A percentile compares a stretch with the other conserved stretches of the same genome.
Conservation (phyloP, 352 stramenopile genomes). For the Globisporangium camurandrum region DNA sequence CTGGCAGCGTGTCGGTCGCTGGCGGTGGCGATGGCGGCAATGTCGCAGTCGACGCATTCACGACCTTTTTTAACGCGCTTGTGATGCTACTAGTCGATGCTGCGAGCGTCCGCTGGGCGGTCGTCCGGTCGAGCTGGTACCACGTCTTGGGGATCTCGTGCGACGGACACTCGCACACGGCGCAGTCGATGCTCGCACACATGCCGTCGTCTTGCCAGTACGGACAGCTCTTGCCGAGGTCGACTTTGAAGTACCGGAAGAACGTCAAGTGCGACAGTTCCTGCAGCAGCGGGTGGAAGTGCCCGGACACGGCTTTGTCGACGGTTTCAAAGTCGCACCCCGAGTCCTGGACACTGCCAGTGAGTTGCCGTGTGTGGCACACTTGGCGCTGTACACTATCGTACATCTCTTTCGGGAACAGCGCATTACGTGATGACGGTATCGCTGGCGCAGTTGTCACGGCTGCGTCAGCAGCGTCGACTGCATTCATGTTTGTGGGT, state of each 20-base stretch:
- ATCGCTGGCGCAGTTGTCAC: not conserved
- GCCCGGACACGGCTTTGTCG: constrained; percentile 67
- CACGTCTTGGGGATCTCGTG: constrained; percentile 82
- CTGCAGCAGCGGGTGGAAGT: constrained; percentile 76
- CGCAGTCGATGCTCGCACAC: constrained; percentile 86
- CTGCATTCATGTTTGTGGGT: not conserved
- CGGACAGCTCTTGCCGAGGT: constrained; percentile 84
- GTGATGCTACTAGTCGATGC: not conserved
- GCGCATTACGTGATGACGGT: constrained; percentile 7
- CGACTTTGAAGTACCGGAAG: constrained; percentile 93
- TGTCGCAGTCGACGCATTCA: too few species aligned
- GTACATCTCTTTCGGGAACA: constrained; percentile 65
- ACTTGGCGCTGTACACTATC: constrained; percentile 76
- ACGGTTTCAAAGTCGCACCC: constrained; percentile 83
- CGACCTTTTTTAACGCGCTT: too few species aligned
- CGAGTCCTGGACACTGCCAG: constrained; percentile 74
- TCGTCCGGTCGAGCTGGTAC: constrained; percentile 55
- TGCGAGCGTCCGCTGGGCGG: constrained; percentile 10
- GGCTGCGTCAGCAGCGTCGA: not conserved
- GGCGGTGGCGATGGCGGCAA: constrained; percentile 1
- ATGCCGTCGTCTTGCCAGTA: constrained; percentile 90
- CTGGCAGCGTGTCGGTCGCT: constrained; percentile 8
- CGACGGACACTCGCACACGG: constrained; percentile 83
- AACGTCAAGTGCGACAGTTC: constrained; percentile 80
- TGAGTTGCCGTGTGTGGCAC: constrained; percentile 74